Percentiles rank a stretch among this genome's conserved stretches.
Evolutionary conservation across 176 grass and related monocot genomes (phyloP).

Genomic region (Sorghum bicolor): Sorghum_bicolor_NCBIv3 NC_012872.2:59367501-59368000

Average conservation of each 20-base stretch:
- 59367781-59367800: slow-evolving; percentile 18
- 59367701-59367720: not conserved
- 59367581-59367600: not conserved
- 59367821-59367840: not conserved
- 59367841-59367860: not conserved
- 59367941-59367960: not conserved
- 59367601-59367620: not conserved
- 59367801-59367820: slow-evolving; percentile 49
- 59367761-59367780: not conserved
- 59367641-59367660: not conserved
- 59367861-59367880: not conserved
- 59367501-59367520: not conserved
- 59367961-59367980: too few relatives aligned
- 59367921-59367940: not conserved
- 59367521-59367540: too few relatives aligned
- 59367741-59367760: not conserved
- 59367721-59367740: not conserved
- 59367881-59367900: not conserved
- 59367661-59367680: not conserved
- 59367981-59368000: not conserved
- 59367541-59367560: not conserved
- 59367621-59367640: not conserved
- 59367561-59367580: not conserved
- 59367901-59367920: not conserved
- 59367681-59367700: too few relatives aligned